phyloP scores from a whole-genome alignment of 345 rosid genomes.

The Gossypium arboreum region DNA sequence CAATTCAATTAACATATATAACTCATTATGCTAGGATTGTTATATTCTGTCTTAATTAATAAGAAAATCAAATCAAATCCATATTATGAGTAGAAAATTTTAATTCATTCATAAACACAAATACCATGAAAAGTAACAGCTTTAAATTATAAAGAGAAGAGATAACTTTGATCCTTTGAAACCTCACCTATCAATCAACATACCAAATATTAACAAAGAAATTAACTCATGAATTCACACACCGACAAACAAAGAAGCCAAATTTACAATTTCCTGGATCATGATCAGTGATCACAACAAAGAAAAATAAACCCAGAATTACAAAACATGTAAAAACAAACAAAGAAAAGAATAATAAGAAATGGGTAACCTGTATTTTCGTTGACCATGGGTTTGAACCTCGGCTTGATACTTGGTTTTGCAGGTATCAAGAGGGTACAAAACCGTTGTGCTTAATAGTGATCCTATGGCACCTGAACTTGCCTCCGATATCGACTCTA shows the following conservation, averaged over 20 bases:
- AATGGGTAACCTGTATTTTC: conserved; percentile 7
- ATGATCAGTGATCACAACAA: conserved; percentile 18
- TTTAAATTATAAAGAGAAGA: background rate
- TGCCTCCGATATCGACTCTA: conserved; percentile 84
- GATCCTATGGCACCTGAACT: conserved; percentile 96
- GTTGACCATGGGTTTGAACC: background rate
- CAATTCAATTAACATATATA: background rate
- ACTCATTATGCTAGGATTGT: background rate
- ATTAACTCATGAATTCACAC: background rate
- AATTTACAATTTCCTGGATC: conserved; percentile 18
- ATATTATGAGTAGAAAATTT: background rate
- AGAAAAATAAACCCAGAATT: background rate
- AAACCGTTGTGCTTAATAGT: conserved; percentile 81
- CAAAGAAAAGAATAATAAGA: background rate
- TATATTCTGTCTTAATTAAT: background rate
- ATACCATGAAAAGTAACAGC: background rate
- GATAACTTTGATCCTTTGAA: background rate
- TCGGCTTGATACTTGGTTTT: conserved; percentile 50
- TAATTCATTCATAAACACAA: background rate
- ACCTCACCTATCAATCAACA: background rate
- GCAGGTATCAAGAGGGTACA: conserved; percentile 96
- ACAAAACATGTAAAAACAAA: background rate
- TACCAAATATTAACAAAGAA: background rate
- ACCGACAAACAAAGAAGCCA: background rate
- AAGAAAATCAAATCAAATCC: background rate